Evolutionary conservation across 345 rosid genomes (phyloP).

Genomic region (Boechera divaricarpa): DNA sequence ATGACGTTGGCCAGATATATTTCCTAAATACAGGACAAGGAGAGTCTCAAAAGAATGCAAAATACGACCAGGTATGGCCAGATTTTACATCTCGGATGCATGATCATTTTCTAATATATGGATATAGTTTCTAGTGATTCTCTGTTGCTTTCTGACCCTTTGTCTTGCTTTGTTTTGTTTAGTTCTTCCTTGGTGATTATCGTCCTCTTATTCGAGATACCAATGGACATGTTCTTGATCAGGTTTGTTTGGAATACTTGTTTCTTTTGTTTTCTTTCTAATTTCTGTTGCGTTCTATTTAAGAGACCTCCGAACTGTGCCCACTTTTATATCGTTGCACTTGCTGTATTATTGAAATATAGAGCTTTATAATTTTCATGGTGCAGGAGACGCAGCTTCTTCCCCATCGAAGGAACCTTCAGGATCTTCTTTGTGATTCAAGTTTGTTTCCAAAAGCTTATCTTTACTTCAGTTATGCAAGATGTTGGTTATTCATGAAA

Average conservation of each 20-base stretch:
- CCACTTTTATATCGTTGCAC: constrained; percentile 18
- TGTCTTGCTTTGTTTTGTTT: constrained; percentile 39
- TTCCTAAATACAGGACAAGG: constrained; percentile 97
- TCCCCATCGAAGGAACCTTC: constrained; percentile 88
- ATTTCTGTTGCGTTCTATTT: constrained; percentile 27
- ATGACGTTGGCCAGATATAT: constrained; percentile 98
- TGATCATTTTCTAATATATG: constrained; percentile 36
- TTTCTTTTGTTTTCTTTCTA: constrained; percentile 36
- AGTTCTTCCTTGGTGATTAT: constrained; percentile 99
- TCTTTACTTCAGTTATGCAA: constrained; percentile 36
- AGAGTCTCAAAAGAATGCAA: constrained; percentile 91
- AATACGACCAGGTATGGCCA: constrained; percentile 86
- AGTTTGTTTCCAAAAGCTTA: constrained; percentile 55
- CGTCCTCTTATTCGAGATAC: constrained; percentile 90
- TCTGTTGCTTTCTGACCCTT: constrained; percentile 31
- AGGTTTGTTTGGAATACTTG: constrained; percentile 60
- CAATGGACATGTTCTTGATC: constrained; percentile 89
- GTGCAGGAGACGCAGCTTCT: constrained; percentile 90
- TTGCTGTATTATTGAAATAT: constrained; percentile 19
- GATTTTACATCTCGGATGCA: constrained; percentile 23
- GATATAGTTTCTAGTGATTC: constrained; percentile 28
- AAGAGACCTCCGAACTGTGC: constrained; percentile 9
- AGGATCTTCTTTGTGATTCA: constrained; percentile 96
- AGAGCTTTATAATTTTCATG: constrained; percentile 37
- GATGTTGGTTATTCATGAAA: constrained; percentile 23